Base-by-base conservation (phyloP, 1,284 basidiomycete species). In the Ustilago tritici region DNA sequence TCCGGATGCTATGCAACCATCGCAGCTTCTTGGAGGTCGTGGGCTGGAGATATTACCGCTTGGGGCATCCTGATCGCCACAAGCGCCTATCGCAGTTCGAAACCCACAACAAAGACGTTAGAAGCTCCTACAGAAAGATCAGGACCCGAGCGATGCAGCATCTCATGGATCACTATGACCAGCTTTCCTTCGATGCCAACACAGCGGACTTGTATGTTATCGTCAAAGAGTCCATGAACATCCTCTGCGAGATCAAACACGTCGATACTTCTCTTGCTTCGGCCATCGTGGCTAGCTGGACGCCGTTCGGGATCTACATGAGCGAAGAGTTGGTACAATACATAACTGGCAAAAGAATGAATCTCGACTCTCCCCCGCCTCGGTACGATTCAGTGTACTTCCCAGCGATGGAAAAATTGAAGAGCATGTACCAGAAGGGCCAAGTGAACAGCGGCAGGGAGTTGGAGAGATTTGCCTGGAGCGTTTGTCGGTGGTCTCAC, bases 221-320 rank as follows among this genome's bases (percentile, higher is more conserved):
- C n/a, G n/a, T 56, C 28, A 4, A 28, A 28, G 38, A 11, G 32
- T 56, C 19, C 15, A 56, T 56, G 38, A 38, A 23, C 3, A 17
- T 40, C 17, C 12, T 41, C 14, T 31, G 36, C 23, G 10, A 35
- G 14, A 7, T 40, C 8, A 15, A 40, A 17, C 19, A 23, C 5
- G 12, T 56, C 38, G 40, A n/a, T 5, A 8, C 19, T 23, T 14
- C 2, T 10, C 19, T 31, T 6, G 55, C 55, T 23, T 56, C 55
- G 28, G 55, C 55, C 4, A 46, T 56, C 55, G 38, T 56, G 9
- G 55, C 55, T 31, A 19, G 36, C 17, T 56, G 55, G 55, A 56
- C 55, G 23, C 55, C 55, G 1, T 15, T 43, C 3, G 55, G 55
- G 7, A 32, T 56, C 6, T 56, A 31, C 17, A 19, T 23, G 28